phyloP scores from a whole-genome alignment of 768 basidiomycete genomes.

The Agaricus sinodeliciosus region DNA sequence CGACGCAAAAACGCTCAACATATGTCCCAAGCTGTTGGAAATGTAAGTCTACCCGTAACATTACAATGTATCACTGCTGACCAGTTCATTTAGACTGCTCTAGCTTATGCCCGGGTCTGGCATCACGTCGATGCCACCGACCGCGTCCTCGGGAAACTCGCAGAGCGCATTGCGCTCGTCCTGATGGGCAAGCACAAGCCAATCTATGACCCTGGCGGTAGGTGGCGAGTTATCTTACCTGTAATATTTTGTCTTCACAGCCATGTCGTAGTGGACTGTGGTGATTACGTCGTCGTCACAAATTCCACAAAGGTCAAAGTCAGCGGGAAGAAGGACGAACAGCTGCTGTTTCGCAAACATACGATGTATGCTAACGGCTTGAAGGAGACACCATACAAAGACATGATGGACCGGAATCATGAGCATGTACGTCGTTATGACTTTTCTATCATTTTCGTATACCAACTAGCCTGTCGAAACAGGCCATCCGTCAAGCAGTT shows the following conservation, averaged over 20 bases:
- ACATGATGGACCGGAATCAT: conserved; percentile 79
- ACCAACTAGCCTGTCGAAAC: neutral
- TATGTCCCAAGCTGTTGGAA: conserved; percentile 83
- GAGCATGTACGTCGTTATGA: conserved; percentile 65
- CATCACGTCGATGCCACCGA: conserved; percentile 90
- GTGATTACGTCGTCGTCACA: conserved; percentile 96
- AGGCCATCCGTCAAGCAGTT: conserved; percentile 96
- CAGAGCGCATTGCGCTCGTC: conserved; percentile 88
- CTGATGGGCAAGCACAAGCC: conserved; percentile 99
- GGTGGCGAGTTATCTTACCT: conserved; percentile 18
- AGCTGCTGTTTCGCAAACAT: conserved; percentile 84
- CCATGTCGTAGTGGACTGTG: conserved; percentile 71
- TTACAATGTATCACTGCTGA: neutral
- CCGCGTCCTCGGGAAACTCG: conserved; percentile 90
- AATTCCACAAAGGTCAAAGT: conserved; percentile 80
- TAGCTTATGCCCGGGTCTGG: conserved; percentile 95
- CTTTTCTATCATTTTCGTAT: conserved; percentile 1
- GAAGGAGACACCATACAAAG: conserved; percentile 82
- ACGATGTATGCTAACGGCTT: conserved; percentile 91
- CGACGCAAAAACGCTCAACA: conserved; percentile 5
- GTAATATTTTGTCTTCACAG: neutral
- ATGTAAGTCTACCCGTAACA: conserved; percentile 39
- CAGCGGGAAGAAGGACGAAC: conserved; percentile 84
- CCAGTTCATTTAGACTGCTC: conserved; percentile 62
- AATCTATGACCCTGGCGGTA: conserved; percentile 88